Conservation (phyloP, 1,139 yeast genomes). For the Geotrichum reessii region DNA sequence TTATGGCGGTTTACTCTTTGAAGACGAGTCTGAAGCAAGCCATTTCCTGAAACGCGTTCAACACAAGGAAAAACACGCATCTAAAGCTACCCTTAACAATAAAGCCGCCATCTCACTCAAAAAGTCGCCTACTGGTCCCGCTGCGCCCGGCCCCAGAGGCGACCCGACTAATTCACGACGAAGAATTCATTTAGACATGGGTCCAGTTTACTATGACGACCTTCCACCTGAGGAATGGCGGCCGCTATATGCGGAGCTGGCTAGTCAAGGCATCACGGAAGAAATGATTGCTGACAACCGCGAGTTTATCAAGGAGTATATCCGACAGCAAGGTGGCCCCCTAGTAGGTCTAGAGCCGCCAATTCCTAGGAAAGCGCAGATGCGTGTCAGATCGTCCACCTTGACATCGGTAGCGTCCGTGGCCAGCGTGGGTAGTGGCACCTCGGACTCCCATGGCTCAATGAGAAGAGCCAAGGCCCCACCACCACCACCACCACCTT, state of each 20-base stretch:
- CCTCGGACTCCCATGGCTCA: slow-evolving; percentile 21
- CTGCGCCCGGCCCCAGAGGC: slow-evolving; percentile 71
- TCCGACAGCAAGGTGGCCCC: slow-evolving; percentile 74
- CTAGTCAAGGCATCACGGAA: slow-evolving; percentile 73
- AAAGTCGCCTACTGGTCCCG: slow-evolving; percentile 36
- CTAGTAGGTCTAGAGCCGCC: slow-evolving; percentile 84
- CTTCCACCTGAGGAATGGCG: slow-evolving; percentile 87
- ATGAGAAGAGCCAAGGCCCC: slow-evolving; percentile 37
- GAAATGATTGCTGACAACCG: slow-evolving; percentile 87
- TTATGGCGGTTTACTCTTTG: slow-evolving; percentile 80
- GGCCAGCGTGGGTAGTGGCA: slow-evolving; percentile 22
- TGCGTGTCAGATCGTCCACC: slow-evolving; percentile 28
- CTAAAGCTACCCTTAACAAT: slow-evolving; percentile 77
- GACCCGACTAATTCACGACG: slow-evolving; percentile 40
- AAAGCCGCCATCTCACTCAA: slow-evolving; percentile 81
- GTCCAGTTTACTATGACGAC: slow-evolving; percentile 64
- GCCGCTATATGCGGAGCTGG: slow-evolving; percentile 65
- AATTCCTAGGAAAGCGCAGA: slow-evolving; percentile 51
- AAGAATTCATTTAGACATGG: slow-evolving; percentile 51
- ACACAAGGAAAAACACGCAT: slow-evolving; percentile 73
- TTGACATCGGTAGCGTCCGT: slow-evolving; percentile 18
- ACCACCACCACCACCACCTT: slow-evolving; percentile 52
- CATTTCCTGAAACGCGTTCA: slow-evolving; percentile 75
- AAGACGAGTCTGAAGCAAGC: slow-evolving; percentile 82
- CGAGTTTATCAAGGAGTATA: slow-evolving; percentile 73